A percentile compares a stretch with the other conserved stretches of the same genome.
Conservation (phyloP, 257 asterid genomes). For the Solanum neorickii region DNA sequence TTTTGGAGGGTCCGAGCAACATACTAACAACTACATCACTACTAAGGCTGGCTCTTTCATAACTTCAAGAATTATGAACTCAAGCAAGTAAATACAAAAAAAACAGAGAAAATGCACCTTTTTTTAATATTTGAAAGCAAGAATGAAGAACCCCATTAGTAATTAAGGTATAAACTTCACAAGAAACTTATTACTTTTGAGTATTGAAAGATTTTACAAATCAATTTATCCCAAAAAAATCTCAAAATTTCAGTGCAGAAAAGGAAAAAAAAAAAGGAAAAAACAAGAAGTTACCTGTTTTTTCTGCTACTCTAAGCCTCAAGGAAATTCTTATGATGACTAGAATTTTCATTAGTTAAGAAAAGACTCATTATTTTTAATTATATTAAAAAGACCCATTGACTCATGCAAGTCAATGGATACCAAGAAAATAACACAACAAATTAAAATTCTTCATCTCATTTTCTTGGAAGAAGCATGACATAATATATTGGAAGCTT, state of each 20-base stretch:
- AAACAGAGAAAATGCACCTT: not conserved
- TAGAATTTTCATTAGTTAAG: not conserved
- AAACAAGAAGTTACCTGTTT: not conserved
- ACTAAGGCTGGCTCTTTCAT: not conserved
- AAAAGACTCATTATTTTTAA: not conserved
- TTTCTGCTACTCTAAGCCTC: not conserved
- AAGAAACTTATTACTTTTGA: not conserved
- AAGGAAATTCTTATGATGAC: not conserved
- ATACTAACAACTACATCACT: not conserved
- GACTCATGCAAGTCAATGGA: slow-evolving; percentile 8
- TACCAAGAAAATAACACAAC: not conserved
- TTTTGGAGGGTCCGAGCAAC: not conserved
- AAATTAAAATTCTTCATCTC: not conserved
- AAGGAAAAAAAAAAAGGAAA: too few relatives aligned
- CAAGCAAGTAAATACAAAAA: not conserved
- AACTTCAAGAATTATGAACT: not conserved
- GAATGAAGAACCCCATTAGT: not conserved
- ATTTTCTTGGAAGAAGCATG: slow-evolving; percentile 14
- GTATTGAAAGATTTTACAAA: not conserved
- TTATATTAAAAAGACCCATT: not conserved
- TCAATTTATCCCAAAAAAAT: not conserved
- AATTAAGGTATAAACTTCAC: not conserved
- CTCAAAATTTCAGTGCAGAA: not conserved
- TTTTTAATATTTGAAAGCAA: not conserved
- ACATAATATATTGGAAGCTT: not conserved